Conservation (phyloP, 768 basidiomycete genomes). For the Filobasidium floriforme region DNA sequence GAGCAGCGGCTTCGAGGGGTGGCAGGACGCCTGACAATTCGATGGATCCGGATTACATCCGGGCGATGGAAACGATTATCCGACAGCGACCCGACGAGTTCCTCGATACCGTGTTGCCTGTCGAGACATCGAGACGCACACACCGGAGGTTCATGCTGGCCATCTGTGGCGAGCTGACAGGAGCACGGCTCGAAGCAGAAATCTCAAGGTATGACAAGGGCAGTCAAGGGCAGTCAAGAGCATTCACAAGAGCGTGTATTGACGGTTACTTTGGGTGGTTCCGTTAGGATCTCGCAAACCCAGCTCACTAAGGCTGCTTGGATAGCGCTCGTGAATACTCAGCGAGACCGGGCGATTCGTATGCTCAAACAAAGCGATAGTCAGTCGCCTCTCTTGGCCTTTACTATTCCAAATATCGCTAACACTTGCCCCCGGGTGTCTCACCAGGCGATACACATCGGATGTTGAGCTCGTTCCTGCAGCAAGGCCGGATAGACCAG, state of each 20-base stretch:
- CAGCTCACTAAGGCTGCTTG: constrained; percentile 40
- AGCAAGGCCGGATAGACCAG: constrained; percentile 36
- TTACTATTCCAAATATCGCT: no score
- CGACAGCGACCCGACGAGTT: constrained; percentile 14
- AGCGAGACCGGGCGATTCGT: constrained; percentile 33
- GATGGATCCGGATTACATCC: constrained; percentile 14
- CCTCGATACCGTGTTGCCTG: constrained; percentile 22
- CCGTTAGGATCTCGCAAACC: constrained; percentile 13
- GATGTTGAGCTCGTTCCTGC: constrained; percentile 31
- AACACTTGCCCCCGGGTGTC: not conserved
- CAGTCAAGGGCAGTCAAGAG: not conserved
- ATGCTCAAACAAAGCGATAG: constrained; percentile 36
- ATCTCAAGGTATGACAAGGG: constrained; percentile 27
- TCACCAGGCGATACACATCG: constrained; percentile 34
- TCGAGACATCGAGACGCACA: constrained; percentile 22
- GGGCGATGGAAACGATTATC: constrained; percentile 16
- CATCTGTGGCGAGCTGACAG: constrained; percentile 29
- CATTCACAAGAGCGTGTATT: not conserved
- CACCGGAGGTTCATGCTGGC: constrained; percentile 37
- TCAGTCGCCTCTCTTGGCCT: constrained; percentile 8
- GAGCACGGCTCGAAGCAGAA: constrained; percentile 25
- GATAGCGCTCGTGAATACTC: constrained; percentile 39
- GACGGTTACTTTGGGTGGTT: not conserved
- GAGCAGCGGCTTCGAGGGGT: not conserved
- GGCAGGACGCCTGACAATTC: not conserved